phyloP scores from a whole-genome alignment of 2,329 filamentous ascomycete species.

The Fusarium multiceps region DNA sequence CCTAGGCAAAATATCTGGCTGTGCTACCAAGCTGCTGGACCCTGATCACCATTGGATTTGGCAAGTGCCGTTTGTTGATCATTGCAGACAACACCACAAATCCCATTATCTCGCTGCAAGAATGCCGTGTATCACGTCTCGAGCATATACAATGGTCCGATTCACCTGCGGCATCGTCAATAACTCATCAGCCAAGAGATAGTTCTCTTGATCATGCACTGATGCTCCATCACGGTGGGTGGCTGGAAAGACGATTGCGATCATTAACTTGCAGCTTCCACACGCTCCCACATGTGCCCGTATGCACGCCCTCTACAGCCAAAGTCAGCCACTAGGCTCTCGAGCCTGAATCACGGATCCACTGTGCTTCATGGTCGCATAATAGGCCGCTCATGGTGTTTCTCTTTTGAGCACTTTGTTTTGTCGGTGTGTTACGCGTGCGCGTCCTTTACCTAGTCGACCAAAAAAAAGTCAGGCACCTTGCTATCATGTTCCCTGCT shows the following conservation, averaged over 20 bases:
- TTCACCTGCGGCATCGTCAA: conserved; percentile 38
- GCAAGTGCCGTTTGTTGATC: conserved; percentile 23
- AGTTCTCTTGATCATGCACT: conserved; percentile 31
- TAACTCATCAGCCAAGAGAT: conserved; percentile 33
- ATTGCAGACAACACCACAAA: conserved; percentile 30
- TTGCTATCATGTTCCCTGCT: conserved; percentile 33
- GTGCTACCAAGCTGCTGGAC: conserved; percentile 1
- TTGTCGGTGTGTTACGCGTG: conserved; percentile 53
- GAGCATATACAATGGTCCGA: conserved; percentile 35
- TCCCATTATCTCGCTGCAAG: conserved; percentile 18
- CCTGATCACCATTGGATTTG: conserved; percentile 19
- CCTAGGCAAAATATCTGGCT: conserved; percentile 2
- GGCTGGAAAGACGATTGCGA: conserved; percentile 41
- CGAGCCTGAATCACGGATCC: conserved; percentile 47
- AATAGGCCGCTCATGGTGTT: conserved; percentile 47
- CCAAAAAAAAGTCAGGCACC: conserved; percentile 32
- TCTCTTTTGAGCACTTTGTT: conserved; percentile 45
- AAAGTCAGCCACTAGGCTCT: conserved; percentile 42
- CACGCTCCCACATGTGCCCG: conserved; percentile 38
- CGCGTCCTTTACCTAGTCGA: conserved; percentile 42
- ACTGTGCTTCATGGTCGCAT: conserved; percentile 53
- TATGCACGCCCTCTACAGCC: conserved; percentile 35
- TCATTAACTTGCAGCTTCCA: conserved; percentile 30
- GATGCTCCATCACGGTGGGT: conserved; percentile 38
- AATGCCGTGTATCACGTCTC: conserved; percentile 29